phyloP scores from a whole-genome alignment of 352 stramenopile species.

The Phytophthora colocasiae region DNA sequence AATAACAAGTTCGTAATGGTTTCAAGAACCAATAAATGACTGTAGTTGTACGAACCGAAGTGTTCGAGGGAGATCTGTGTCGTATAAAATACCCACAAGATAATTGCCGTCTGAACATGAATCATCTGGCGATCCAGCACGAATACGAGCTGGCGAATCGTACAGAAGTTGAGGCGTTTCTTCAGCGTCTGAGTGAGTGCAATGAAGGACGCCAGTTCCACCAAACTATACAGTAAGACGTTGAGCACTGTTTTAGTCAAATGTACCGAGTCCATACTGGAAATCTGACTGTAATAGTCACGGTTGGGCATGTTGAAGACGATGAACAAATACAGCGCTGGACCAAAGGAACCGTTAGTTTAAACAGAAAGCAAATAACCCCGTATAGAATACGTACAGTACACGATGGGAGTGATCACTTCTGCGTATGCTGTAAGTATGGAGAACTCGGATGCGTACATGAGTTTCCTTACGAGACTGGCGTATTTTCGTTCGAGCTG shows the following conservation, averaged over 20 bases:
- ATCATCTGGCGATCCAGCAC: slow-evolving; percentile 25
- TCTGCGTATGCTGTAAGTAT: slow-evolving; percentile 35
- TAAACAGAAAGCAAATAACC: too few species aligned
- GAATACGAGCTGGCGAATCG: slow-evolving; percentile 18
- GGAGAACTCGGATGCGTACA: slow-evolving; percentile 42
- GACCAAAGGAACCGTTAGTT: neutral
- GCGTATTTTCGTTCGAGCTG: slow-evolving; percentile 22
- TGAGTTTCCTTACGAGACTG: slow-evolving; percentile 24
- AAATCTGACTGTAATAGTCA: slow-evolving; percentile 40
- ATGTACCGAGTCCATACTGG: slow-evolving; percentile 4
- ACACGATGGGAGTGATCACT: slow-evolving; percentile 26
- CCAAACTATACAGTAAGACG: slow-evolving; percentile 15
- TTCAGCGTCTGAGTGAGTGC: slow-evolving; percentile 14
- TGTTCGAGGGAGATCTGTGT: slow-evolving; percentile 31
- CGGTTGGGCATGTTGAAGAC: slow-evolving; percentile 37
- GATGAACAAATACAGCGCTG: slow-evolving; percentile 31
- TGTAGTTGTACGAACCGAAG: slow-evolving; percentile 10
- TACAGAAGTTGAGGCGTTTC: slow-evolving; percentile 13
- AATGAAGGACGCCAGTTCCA: slow-evolving; percentile 9
- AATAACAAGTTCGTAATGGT: neutral
- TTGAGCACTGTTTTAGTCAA: slow-evolving; percentile 16
- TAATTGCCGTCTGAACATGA: slow-evolving; percentile 24
- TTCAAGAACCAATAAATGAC: neutral
- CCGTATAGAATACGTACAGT: slow-evolving; percentile 6
- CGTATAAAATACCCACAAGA: slow-evolving; percentile 38